Conservation (phyloP, 2,329 filamentous ascomycete species). For the Bipolaris gigantea region DNA sequence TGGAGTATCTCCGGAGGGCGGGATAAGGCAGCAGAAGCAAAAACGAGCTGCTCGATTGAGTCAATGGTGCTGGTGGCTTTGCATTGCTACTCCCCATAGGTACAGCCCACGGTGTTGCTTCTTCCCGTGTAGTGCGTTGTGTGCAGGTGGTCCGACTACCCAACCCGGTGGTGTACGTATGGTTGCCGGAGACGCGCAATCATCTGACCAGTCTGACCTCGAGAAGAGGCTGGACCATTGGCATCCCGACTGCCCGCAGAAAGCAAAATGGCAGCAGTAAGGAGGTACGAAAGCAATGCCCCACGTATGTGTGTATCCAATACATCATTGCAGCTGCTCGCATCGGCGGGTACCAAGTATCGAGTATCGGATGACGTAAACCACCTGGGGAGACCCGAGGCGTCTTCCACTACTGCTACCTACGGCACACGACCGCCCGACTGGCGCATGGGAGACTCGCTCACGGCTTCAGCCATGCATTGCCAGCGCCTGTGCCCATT, state of each 20-base stretch:
- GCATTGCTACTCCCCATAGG: background rate
- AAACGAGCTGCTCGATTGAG: background rate
- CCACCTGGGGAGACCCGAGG: constrained; percentile 5
- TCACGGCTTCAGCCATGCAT: constrained; percentile 16
- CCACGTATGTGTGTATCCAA: too few species aligned
- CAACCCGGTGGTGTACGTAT: background rate
- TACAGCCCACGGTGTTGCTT: background rate
- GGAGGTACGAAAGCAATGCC: background rate
- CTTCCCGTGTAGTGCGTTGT: background rate
- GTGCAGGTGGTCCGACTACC: background rate
- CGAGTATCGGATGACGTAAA: constrained; percentile 19
- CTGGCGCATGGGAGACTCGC: constrained; percentile 13
- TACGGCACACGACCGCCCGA: constrained; percentile 11
- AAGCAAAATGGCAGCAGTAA: background rate
- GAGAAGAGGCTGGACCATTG: background rate
- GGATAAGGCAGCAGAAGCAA: background rate
- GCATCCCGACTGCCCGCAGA: background rate
- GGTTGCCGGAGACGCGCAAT: background rate
- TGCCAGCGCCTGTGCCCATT: constrained; percentile 1
- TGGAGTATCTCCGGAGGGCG: background rate
- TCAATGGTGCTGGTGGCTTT: background rate
- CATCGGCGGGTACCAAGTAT: background rate
- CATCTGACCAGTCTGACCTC: background rate
- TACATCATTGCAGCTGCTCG: constrained; percentile 9
- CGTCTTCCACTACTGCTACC: background rate